Evolutionary conservation across 2,329 filamentous ascomycete genomes (phyloP).

Genomic region (Xylaria sp.): DNA sequence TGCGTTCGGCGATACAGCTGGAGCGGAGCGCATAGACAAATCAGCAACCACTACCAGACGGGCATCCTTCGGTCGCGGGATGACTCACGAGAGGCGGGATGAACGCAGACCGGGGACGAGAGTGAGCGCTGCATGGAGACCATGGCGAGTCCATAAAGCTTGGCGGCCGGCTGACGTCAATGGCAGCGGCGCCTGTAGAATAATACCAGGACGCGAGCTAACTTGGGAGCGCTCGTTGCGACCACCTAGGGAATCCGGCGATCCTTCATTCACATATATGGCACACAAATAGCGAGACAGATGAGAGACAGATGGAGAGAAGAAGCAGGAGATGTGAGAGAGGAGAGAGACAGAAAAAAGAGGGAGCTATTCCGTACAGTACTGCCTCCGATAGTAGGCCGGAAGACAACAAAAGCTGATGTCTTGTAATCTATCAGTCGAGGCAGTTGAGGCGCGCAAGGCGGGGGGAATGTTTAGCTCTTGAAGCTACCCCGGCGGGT

Average conservation of each 20-base stretch:
- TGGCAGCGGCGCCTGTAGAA: constrained; percentile 29
- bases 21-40: constrained; percentile 21
- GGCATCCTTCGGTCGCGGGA: constrained; percentile 3
- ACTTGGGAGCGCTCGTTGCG: constrained; percentile 16
- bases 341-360: background rate
- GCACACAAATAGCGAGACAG: background rate
- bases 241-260: background rate
- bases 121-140: constrained; percentile 58
- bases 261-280: constrained; percentile 6
- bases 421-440: constrained; percentile 2
- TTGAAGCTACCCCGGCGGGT: constrained; percentile 16
- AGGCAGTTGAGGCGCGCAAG: constrained; percentile 9
- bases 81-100: constrained; percentile 56
- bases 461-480: constrained; percentile 13
- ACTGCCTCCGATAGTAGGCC: constrained; percentile 2
- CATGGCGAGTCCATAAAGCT: constrained; percentile 48
- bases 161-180: constrained; percentile 33
- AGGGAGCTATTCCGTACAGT: background rate
- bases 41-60: constrained; percentile 20
- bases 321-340: background rate
- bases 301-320: background rate
- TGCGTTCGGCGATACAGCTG: constrained; percentile 48
- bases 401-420: constrained; percentile 1
- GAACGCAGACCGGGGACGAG: constrained; percentile 56
- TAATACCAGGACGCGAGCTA: constrained; percentile 26